Base-by-base conservation (phyloP, 805 yeast genomes). In the Monosporozyma unispora region DNA sequence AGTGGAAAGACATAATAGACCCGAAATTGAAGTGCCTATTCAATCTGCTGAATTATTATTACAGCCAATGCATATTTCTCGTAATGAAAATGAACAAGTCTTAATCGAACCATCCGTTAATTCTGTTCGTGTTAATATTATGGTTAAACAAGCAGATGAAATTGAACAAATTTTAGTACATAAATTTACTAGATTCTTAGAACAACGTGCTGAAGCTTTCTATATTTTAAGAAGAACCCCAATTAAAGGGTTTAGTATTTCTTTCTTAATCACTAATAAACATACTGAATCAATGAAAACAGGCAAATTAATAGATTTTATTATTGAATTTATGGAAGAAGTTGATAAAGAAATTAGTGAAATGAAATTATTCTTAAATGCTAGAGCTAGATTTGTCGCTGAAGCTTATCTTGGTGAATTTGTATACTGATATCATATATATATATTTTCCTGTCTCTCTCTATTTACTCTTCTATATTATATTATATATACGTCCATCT, bases 311-410 rank as follows among this genome's bases (percentile, higher is more conserved):
- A 96, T 93, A 42, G 99, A 93, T 68, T 93, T 93, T 68, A 90
- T 93, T 58, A 88, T 93, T 58, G 98, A 93, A 71, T 93, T 93
- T 68, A 90, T 93, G 98, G 98, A 93, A 69, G 99, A 90, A 63
- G 99, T 93, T 18, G 99, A 93, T 69, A 91, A 89, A 72, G 99
- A 93, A 69, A 93, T 93, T 63, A 87, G 96, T 69, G 99, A 93
- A 67, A 93, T 93, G 95, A 93, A 93, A 70, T 77, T 93, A 67
- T 93, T 91, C 68, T 78, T 93, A 66, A 93, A 93, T 64, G 96
- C 99, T 12, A 80, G 99, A 64, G 99, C 99, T 12, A 84, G 99
- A 74, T 91, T 88, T 53, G 95, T 89, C 45, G 99, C 99, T 25
- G 99, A 93, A 69, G 91, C 96, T 7, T 91, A 89, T 68, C 75